These are phyloP conservation scores for Neurospora sp. DNA, from an alignment of 2,329 filamentous ascomycete species.

Conservation along the genomic window DNA sequence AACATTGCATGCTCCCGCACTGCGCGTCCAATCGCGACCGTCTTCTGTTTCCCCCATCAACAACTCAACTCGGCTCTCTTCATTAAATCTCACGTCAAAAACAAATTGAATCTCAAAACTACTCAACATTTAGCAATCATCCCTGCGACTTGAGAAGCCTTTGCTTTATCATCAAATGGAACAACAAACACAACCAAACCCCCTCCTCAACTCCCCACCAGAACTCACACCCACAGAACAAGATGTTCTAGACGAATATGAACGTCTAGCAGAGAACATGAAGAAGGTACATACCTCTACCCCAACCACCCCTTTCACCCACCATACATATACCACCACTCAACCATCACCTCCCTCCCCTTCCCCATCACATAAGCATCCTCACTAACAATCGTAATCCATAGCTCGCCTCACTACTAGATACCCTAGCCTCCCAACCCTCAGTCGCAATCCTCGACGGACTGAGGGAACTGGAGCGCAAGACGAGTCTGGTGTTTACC, in stretches of 20 bases:
- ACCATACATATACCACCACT: neutral
- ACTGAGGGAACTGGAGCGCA: slow-evolving; percentile 79
- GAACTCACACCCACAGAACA: slow-evolving; percentile 77
- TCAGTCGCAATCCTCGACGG: slow-evolving; percentile 79
- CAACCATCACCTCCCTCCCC: neutral
- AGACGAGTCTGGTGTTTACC: slow-evolving; percentile 91
- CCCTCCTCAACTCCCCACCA: slow-evolving; percentile 29
- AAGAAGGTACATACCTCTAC: slow-evolving; percentile 54
- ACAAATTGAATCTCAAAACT: neutral
- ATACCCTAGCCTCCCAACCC: slow-evolving; percentile 57
- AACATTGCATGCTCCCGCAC: neutral
- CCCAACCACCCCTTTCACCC: too few relatives aligned
- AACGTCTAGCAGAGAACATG: slow-evolving; percentile 78
- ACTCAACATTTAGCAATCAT: neutral
- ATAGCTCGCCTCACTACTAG: slow-evolving; percentile 48
- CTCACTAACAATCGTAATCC: neutral
- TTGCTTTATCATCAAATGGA: neutral
- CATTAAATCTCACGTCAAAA: neutral
- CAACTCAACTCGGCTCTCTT: neutral
- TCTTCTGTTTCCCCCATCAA: neutral
- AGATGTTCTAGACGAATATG: slow-evolving; percentile 90
- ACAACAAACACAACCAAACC: neutral
- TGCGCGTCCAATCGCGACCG: neutral
- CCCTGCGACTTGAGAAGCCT: neutral
- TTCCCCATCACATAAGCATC: neutral